Conservation (phyloP, 2,329 filamentous ascomycete genomes). For the Epichloe aotearoae region DNA sequence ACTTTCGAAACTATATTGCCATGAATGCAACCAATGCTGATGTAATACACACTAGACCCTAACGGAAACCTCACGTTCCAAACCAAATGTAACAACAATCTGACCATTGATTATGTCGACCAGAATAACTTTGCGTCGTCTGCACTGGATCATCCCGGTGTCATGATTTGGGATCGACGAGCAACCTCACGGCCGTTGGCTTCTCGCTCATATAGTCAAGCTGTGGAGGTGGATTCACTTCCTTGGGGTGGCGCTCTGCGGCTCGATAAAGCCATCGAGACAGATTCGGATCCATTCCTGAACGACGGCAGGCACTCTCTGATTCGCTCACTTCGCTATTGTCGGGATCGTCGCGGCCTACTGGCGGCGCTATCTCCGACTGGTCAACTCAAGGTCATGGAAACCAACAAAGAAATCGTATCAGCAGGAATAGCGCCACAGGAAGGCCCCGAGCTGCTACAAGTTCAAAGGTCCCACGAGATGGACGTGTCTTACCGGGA, state of each 20-base stretch:
- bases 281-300: constrained; percentile 35
- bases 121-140: constrained; percentile 78
- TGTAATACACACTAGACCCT: constrained; percentile 26
- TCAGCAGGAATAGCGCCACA: constrained; percentile 23
- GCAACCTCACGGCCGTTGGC: constrained; percentile 39
- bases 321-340: constrained; percentile 50
- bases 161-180: constrained; percentile 69
- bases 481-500: constrained; percentile 46
- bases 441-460: constrained; percentile 44
- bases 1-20: background rate
- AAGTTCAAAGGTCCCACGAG: constrained; percentile 46
- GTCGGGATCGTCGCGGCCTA: constrained; percentile 46
- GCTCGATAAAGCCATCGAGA: constrained; percentile 43
- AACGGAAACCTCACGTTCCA: constrained; percentile 44
- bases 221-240: constrained; percentile 46
- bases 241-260: constrained; percentile 50
- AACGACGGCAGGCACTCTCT: constrained; percentile 45
- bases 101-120: constrained; percentile 68
- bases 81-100: constrained; percentile 55
- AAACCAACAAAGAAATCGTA: constrained; percentile 41
- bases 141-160: constrained; percentile 57
- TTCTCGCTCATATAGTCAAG: constrained; percentile 41
- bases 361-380: constrained; percentile 48
- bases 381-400: constrained; percentile 48
- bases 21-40: background rate